These are phyloP conservation scores for Parsonsia alboflavescens DNA, from an alignment of 257 asterid genomes.

Conservation along the genomic window DNA sequence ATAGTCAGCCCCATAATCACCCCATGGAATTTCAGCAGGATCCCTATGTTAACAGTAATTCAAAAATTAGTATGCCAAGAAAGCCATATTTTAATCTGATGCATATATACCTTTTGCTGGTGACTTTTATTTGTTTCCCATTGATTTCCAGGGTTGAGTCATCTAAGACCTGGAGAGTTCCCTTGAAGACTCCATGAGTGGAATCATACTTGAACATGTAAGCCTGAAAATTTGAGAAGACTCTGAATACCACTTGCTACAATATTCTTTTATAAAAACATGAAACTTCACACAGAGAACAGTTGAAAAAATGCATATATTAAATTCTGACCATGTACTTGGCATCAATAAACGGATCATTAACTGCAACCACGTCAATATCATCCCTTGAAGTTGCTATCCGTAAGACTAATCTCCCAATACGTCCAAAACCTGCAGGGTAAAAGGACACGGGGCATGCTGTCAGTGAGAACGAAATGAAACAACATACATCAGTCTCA, in stretches of 20 bases:
- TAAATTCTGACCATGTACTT: constrained; percentile 79
- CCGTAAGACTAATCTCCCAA: constrained; percentile 87
- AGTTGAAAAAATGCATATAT: neutral
- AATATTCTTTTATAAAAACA: neutral
- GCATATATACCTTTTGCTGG: constrained; percentile 57
- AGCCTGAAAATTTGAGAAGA: constrained; percentile 48
- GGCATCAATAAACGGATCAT: constrained; percentile 94
- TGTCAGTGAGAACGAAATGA: neutral
- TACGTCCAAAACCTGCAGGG: constrained; percentile 90
- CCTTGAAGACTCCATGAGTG: constrained; percentile 84
- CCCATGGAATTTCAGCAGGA: constrained; percentile 97
- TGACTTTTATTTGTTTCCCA: constrained; percentile 74
- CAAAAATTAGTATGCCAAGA: neutral
- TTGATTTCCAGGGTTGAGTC: constrained; percentile 87
- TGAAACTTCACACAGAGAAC: too few relatives aligned
- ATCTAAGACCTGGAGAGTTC: constrained; percentile 63
- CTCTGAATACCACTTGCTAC: neutral
- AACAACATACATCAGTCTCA: neutral
- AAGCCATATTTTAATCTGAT: neutral
- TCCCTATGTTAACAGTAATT: constrained; percentile 41
- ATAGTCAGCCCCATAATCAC: constrained; percentile 83
- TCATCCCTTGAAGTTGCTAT: constrained; percentile 88
- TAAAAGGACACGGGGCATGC: neutral
- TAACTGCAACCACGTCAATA: constrained; percentile 93
- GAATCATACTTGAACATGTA: constrained; percentile 98